These are phyloP conservation scores for Lachancea sp. DNA, from an alignment of 805 yeast genomes.

Conservation along the genomic window DNA sequence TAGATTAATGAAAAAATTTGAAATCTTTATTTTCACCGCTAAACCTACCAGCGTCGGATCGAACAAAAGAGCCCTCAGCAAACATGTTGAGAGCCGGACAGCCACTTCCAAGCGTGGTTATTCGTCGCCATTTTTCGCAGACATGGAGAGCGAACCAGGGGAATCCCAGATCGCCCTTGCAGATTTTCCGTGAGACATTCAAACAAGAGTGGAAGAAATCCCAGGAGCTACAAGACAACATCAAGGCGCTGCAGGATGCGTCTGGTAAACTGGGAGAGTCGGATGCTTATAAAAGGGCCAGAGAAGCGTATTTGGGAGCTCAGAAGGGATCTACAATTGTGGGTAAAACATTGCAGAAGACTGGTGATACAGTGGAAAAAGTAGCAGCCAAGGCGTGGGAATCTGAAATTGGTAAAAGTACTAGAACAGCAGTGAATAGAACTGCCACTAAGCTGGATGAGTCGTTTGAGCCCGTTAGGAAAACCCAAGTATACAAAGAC, in stretches of 20 bases:
- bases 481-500: conserved; percentile 84
- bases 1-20: conserved; percentile 5
- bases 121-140: conserved; percentile 13
- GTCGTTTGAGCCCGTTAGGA: conserved; percentile 83
- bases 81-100: conserved; percentile 8
- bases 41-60: background rate
- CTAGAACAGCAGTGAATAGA: conserved; percentile 74
- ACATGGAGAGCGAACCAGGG: conserved; percentile 14
- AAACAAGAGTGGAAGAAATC: conserved; percentile 86
- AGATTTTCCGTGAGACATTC: conserved; percentile 90
- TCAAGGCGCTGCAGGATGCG: conserved; percentile 92
- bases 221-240: conserved; percentile 81
- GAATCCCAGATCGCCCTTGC: conserved; percentile 57
- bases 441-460: conserved; percentile 85
- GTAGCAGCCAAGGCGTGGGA: conserved; percentile 95
- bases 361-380: conserved; percentile 90
- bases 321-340: conserved; percentile 65
- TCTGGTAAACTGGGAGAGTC: conserved; percentile 91
- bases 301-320: conserved; percentile 85
- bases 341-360: conserved; percentile 70
- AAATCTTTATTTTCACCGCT: background rate
- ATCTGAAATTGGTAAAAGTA: conserved; percentile 81
- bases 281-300: conserved; percentile 87
- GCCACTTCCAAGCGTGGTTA: conserved; percentile 6
- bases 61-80: background rate